Base-by-base conservation (phyloP, 2,329 filamentous ascomycete species). In the Rhynchosporium agropyri region DNA sequence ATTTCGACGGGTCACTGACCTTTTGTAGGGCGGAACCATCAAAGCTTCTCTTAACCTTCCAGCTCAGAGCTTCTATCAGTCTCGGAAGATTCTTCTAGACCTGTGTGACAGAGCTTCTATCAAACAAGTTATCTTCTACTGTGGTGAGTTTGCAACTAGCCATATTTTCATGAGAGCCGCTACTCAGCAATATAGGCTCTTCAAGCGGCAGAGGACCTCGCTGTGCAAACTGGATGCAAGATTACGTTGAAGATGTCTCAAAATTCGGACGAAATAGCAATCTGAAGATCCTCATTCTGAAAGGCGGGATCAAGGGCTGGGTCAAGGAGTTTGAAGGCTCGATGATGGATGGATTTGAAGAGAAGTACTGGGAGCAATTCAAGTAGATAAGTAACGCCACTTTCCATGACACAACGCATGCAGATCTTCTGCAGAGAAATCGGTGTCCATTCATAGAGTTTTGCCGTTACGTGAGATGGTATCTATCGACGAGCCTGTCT, bases 1-100 rank as follows among this genome's bases (percentile, higher is more conserved):
- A 46, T 26, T 28, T 46, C 26, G 43, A 46, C 26, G 26, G 15
- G 43, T 20, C 29, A 29, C 33, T 31, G n/a, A 58, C 40, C 6
- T 26, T n/a, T 58, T 8, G 20, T 31, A 81, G 81, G 86, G 87
- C 31, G 86, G 85, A 46, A 87, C 84, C 0, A 82, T 89, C 60
- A 75, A 76, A 8, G 80, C 79, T 2, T 86, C 85, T 0, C 77
- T 89, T 65, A 85, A 86, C 66, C 74, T 85, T 13, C 83, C 83
- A 0, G 83, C 83, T 8, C 82, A 85, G 60, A 80, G 77, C 12
- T 77, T 85, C 45, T 83, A 83, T 59, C 79, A 80, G 58, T 80
- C 80, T 3, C 76, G 83, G 5, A 76, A 79, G 3, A 74, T 75
- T 5, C 70, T 84, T 33, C 79, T 84, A 65, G 77, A 78, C 50